Percentiles rank a stretch among this genome's conserved stretches.
Evolutionary conservation across 1,284 basidiomycete genomes (phyloP).

Genomic region (Heterobasidion irregulare): DNA sequence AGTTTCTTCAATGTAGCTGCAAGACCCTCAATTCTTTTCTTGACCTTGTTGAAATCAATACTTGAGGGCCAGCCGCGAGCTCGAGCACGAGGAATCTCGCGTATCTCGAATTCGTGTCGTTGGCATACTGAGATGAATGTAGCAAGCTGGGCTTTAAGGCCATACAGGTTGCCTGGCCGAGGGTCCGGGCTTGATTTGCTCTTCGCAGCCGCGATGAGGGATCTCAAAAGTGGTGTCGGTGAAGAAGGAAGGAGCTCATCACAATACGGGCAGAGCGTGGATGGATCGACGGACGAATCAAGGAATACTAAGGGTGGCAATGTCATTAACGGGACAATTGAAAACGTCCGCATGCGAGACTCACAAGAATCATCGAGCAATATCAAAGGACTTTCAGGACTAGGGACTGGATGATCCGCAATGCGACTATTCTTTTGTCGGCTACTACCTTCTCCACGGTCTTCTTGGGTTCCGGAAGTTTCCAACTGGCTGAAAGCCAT

Average conservation of each 20-base stretch:
- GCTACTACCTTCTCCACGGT: background rate
- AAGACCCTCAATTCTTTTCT: conserved; percentile 42
- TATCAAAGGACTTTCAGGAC: background rate
- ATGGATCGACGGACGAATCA: conserved; percentile 43
- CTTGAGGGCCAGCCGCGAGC: conserved; percentile 64
- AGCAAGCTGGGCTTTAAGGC: conserved; percentile 54
- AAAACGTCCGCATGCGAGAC: background rate
- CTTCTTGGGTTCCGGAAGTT: background rate
- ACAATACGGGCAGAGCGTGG: conserved; percentile 69
- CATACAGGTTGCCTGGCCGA: conserved; percentile 60
- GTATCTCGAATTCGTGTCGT: conserved; percentile 65
- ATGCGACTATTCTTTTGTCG: background rate
- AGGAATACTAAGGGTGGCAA: conserved; percentile 29
- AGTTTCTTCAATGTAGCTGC: conserved; percentile 5
- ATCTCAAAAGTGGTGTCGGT: conserved; percentile 50
- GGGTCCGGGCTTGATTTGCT: conserved; percentile 48
- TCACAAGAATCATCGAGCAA: conserved; percentile 11
- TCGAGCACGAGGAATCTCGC: conserved; percentile 61
- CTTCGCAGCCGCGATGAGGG: conserved; percentile 42
- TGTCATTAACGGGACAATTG: background rate
- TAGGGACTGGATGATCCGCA: background rate
- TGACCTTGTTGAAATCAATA: conserved; percentile 55
- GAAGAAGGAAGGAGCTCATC: conserved; percentile 55
- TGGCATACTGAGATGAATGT: conserved; percentile 63
- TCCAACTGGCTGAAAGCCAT: conserved; percentile 5